A percentile compares a stretch with the other conserved stretches of the same genome.
Conservation (phyloP, 2,329 filamentous ascomycete species). For the Diaporthe capsici region DNA sequence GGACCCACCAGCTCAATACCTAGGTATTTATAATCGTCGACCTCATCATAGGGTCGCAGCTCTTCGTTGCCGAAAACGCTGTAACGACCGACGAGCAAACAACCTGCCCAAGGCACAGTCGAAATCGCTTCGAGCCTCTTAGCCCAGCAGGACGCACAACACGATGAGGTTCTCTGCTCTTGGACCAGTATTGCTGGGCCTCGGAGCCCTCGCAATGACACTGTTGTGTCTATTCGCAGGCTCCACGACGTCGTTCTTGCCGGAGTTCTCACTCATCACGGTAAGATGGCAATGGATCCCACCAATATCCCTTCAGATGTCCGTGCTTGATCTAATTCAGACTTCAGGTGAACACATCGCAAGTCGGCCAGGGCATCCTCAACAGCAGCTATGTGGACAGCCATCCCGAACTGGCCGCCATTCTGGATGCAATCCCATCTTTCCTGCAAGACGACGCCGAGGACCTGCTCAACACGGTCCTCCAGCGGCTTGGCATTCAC, state of each 20-base stretch:
- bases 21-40: neutral
- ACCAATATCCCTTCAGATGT: neutral
- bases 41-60: neutral
- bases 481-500: constrained; percentile 16
- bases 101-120: neutral
- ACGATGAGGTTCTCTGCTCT: constrained; percentile 37
- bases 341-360: constrained; percentile 32
- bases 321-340: neutral
- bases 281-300: neutral
- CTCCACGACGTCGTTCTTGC: constrained; percentile 28
- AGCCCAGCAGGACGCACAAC: neutral
- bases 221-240: constrained; percentile 31
- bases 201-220: constrained; percentile 25
- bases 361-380: constrained; percentile 30
- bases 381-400: constrained; percentile 25
- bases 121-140: neutral
- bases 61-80: neutral
- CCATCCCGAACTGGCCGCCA: constrained; percentile 16
- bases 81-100: neutral
- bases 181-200: constrained; percentile 7
- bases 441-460: constrained; percentile 21
- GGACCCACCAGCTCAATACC: neutral
- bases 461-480: constrained; percentile 7
- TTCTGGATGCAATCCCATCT: constrained; percentile 6
- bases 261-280: constrained; percentile 29